Base-by-base conservation (phyloP, 1,139 yeast species). In the Candida gigantensis region DNA sequence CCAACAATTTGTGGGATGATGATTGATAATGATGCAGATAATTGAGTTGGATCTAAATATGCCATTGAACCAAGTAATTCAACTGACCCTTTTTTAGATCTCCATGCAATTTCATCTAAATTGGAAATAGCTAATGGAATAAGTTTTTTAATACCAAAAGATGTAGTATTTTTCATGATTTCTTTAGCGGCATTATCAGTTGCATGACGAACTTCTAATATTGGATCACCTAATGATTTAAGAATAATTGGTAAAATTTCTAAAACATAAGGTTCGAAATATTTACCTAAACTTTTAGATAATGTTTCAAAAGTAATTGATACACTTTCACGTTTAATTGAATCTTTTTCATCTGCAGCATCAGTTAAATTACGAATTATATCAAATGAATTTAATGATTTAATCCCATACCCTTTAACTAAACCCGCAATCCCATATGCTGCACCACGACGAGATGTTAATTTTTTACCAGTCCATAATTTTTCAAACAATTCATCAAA, bases 51-150 rank as follows among this genome's bases (percentile, higher is more conserved):
- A 53, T 92, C 97, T 47, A 94, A 73, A 57, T 90, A 92, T 0
- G 98, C 98, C 98, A 92, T 94, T 18, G 96, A 82, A 61, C 99
- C 98, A 34, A 92, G 72, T 43, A 92, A 68, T 55, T 94, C 98
- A 20, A 92, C 98, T 5, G 97, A 88, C 9, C 97, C 98, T 62
- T 90, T 88, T 63, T 92, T 92, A 2, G 96, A 81, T 66, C 99
- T 79, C 99, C 99, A 92, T 1, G 95, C 85, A 40, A 84, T 81
- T 46, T 88, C 95, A 51, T 89, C 95, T 51, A 92, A 72, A 49
- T 87, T 88, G 24, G 82, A 79, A 41, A 92, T 78, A 1, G 97
- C 95, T 43, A 90, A 73, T 1, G 98, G 99, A 58, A 92, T 89
- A 57, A 92, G 74, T 51, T 84, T 83, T 58, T 86, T 87, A 41